A percentile compares a stretch with the other conserved stretches of the same genome.
Conservation (phyloP, 140 eudicot species). For the Flaveria floridana region DNA sequence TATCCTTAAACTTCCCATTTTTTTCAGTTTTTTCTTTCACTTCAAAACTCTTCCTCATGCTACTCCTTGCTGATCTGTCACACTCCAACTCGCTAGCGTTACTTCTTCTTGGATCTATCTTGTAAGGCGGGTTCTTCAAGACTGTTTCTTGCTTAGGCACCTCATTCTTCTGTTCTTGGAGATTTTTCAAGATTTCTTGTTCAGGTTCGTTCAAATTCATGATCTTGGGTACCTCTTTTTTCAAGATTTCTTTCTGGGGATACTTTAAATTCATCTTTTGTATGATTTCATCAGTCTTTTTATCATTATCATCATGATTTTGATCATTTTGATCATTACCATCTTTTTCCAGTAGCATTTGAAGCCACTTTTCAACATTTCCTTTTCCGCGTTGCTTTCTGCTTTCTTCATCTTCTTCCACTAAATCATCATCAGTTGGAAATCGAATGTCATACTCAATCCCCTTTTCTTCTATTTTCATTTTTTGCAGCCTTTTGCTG, state of each 20-base stretch:
- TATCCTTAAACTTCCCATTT: slow-evolving; percentile 50
- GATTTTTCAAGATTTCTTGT: slow-evolving; percentile 9
- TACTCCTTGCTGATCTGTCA: slow-evolving; percentile 27
- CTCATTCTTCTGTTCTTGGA: slow-evolving; percentile 14
- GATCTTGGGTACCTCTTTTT: slow-evolving; percentile 18
- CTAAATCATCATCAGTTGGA: slow-evolving; percentile 44
- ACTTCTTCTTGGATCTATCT: slow-evolving; percentile 8
- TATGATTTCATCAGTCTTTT: slow-evolving; percentile 58
- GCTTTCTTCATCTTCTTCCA: slow-evolving; percentile 77
- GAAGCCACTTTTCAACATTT: slow-evolving; percentile 88
- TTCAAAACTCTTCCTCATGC: slow-evolving; percentile 44
- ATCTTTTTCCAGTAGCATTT: slow-evolving; percentile 52
- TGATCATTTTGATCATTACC: slow-evolving; percentile 37
- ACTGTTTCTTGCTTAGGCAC: slow-evolving; percentile 16
- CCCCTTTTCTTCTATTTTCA: slow-evolving; percentile 40
- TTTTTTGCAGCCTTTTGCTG: slow-evolving; percentile 29
- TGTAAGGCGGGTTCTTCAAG: slow-evolving; percentile 25
- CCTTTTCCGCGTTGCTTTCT: slow-evolving; percentile 85
- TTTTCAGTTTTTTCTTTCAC: slow-evolving; percentile 44
- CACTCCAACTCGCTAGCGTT: slow-evolving; percentile 3
- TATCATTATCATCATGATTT: slow-evolving; percentile 15
- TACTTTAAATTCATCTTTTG: slow-evolving; percentile 56
- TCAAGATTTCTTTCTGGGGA: slow-evolving; percentile 48
- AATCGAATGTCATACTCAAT: slow-evolving; percentile 38
- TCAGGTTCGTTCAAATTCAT: no score